phyloP scores from a whole-genome alignment of 164 flowering plant genomes.

The Malania oleifera region DNA sequence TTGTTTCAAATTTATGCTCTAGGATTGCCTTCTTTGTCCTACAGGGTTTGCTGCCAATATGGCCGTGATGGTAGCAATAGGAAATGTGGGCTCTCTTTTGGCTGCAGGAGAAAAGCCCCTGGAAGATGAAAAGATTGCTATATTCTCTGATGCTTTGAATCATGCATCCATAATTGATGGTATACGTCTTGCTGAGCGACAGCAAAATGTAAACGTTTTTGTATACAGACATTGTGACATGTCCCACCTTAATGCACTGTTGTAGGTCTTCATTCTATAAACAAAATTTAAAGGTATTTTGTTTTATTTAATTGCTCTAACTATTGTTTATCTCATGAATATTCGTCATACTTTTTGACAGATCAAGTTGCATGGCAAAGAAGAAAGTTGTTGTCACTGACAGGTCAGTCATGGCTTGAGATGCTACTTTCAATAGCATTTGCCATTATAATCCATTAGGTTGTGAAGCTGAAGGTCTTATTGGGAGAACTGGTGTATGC shows the following conservation, averaged over 20 bases:
- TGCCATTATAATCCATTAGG: neutral
- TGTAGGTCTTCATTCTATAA: slow-evolving; percentile 45
- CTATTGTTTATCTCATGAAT: slow-evolving; percentile 2
- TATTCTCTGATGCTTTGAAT: slow-evolving; percentile 89
- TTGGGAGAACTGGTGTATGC: neutral
- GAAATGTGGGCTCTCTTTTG: slow-evolving; percentile 61
- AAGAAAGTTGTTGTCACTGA: slow-evolving; percentile 91
- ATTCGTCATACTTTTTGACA: slow-evolving; percentile 28
- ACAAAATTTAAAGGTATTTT: neutral
- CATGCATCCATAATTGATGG: slow-evolving; percentile 98
- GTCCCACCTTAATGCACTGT: slow-evolving; percentile 60
- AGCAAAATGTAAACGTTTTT: slow-evolving; percentile 43
- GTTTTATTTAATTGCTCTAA: slow-evolving; percentile 3
- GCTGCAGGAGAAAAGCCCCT: slow-evolving; percentile 39
- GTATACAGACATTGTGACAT: slow-evolving; percentile 85
- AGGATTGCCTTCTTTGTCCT: slow-evolving; percentile 99
- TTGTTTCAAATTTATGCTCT: slow-evolving; percentile 28
- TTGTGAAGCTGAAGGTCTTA: too few species aligned
- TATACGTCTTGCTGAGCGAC: slow-evolving; percentile 84
- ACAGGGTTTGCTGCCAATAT: slow-evolving; percentile 94
- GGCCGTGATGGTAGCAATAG: slow-evolving; percentile 83
- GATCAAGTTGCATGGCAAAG: slow-evolving; percentile 62
- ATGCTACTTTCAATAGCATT: neutral
- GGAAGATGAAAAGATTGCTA: slow-evolving; percentile 58
- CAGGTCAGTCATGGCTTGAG: slow-evolving; percentile 39